Evolutionary conservation across 495 filamentous ascomycete genomes (phyloP), one percentile per base, ranked within the genome.

Genomic region (Sporormia fimetaria): DNA sequence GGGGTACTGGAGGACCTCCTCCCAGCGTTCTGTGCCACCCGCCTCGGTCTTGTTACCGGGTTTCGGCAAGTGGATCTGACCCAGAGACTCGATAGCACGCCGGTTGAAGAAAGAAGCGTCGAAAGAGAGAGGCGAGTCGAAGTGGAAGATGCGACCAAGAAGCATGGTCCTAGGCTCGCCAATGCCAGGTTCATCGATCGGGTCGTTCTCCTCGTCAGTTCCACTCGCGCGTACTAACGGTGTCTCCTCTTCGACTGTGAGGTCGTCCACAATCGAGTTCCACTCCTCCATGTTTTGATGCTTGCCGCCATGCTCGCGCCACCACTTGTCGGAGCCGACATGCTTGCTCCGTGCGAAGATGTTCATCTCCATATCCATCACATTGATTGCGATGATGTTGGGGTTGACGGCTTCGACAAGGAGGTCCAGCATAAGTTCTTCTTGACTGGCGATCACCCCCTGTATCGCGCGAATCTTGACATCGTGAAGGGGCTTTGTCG

Each of bases 381-480:
- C 74, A 6, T 79, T 78, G 18, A 98, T 76, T 11, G 81, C 75
- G 29, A 95, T 79, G 14, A 93, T 69, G 48, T 98, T 98, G 0
- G 87, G 90, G 56, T 98, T 98, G 43, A 83, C 67, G 1, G 88
- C 90, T 44, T 69, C 69, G 25, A 98, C 81, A n/a, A 81, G 75
- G 6, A 96, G 65, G 54, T 98, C 88, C 46, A 98, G 68, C 79
- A 98, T 96, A 14, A 98, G 69, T 55, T 96, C 92, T 59, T 94
- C 83, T 56, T 94, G 81, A 46, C 84, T 93, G 4, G 87, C 87
- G 21, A 96, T 71, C 12, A 98, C 85, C 51, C 94, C 87, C 48
- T 78, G 74, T 45, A 98, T 81, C 26, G 78, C 76, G 27, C 77
- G 59, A 21, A 96, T 68, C 30, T 75, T 65, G 38, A 96, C 79